These are phyloP conservation scores for Mallotus repandus DNA, from an alignment of 441 rosid species.

Conservation along the genomic window DNA sequence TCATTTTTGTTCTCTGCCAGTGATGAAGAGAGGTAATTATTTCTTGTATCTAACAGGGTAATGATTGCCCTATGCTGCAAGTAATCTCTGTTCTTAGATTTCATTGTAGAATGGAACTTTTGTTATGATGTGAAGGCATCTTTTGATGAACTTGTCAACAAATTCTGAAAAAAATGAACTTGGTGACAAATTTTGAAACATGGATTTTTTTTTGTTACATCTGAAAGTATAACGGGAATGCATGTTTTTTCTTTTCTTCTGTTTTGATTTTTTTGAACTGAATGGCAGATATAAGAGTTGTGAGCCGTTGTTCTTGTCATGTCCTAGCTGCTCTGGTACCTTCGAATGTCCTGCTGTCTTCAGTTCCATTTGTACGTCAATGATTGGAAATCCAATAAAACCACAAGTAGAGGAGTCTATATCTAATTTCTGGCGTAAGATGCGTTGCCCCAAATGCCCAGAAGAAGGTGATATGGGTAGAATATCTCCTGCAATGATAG, in stretches of 20 bases:
- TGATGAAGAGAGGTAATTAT: constrained; percentile 78
- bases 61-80: constrained; percentile 1
- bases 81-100: not conserved
- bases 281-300: constrained; percentile 69
- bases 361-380: constrained; percentile 44
- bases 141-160: not conserved
- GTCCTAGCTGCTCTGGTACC: constrained; percentile 80
- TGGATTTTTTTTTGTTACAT: not conserved
- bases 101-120: not conserved
- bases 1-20: constrained; percentile 55
- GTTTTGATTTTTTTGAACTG: constrained; percentile 11
- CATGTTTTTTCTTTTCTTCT: not conserved
- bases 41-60: constrained; percentile 9
- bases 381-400: constrained; percentile 34
- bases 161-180: not conserved
- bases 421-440: constrained; percentile 60
- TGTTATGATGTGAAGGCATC: not conserved
- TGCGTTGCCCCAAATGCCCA: constrained; percentile 78
- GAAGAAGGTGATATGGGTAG: constrained; percentile 57
- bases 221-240: not conserved
- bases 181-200: constrained; percentile 7
- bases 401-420: constrained; percentile 48
- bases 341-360: constrained; percentile 73
- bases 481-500: constrained; percentile 70
- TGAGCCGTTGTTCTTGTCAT: constrained; percentile 70